Base-by-base conservation (phyloP, 768 basidiomycete species). In the Russula sp. region DNA sequence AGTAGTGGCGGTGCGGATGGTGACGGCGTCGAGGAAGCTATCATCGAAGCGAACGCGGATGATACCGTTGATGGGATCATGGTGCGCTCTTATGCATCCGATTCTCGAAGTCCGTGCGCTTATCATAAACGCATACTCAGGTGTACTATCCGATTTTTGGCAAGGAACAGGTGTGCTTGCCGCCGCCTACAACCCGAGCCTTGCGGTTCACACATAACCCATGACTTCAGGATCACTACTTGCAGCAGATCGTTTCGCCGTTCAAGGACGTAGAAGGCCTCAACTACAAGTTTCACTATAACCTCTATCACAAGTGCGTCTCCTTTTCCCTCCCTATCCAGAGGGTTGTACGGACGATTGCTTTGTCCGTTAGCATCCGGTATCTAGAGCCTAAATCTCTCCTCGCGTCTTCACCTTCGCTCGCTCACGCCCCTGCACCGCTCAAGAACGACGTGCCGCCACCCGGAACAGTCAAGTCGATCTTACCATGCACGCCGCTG, bases 61-160 rank as follows among this genome's bases (percentile, higher is more conserved):
- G 77, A 78, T 14, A 79, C 77, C 59, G 84, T 96, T 10, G 85
- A 96, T 75, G 96, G 96, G 9, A 94, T 99, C 71, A 97, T 98
- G 95, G 97, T 95, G 68, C 64, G 83, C 69, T 51, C 31, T 13
- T 11, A 4, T 39, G 20, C 34, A 27, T 60, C 55, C n/a, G 10
- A 55, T 9, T 2, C 20, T 22, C 32, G 39, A 42, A 31, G 3
- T 9, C 13, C 6, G 20, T 6, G 34, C 37, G 35, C 47, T 10
- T 4, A 47, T n/a, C 16, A 35, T 22, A 13, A 18, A 27, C 13
- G 13, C 42, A 31, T 40, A 31, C 14, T 20, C 61, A 94, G 92
- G 91, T 95, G 11, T 97, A 98, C 75, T 99, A 92, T 75, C 97
- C 97, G 1, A 96, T 98, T 67, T 97, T 91, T 70, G 96, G 96